These are phyloP conservation scores for Aspergillus tanneri DNA, from an alignment of 2,329 filamentous ascomycete genomes.

Conservation along the genomic window DNA sequence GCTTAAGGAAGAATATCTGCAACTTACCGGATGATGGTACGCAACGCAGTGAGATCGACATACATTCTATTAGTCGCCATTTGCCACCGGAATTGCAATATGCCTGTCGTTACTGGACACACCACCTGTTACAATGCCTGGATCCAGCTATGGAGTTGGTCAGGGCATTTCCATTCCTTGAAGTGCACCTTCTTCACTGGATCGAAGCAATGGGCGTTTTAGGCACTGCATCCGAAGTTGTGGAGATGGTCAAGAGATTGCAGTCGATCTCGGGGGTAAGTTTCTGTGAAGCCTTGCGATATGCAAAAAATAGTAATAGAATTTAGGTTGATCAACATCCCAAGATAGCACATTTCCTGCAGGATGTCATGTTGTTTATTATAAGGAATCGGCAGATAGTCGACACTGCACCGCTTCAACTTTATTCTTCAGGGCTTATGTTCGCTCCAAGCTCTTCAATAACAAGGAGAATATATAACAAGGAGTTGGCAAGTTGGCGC, in stretches of 20 bases:
- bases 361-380: slow-evolving; percentile 34
- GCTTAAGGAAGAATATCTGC: slow-evolving; percentile 20
- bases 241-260: slow-evolving; percentile 17
- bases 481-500: slow-evolving; percentile 17
- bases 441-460: slow-evolving; percentile 30
- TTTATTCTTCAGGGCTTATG: slow-evolving; percentile 33
- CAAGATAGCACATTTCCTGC: slow-evolving; percentile 22
- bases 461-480: slow-evolving; percentile 26
- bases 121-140: slow-evolving; percentile 21
- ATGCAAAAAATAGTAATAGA: neutral
- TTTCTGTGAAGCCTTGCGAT: neutral
- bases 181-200: slow-evolving; percentile 26
- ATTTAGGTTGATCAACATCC: slow-evolving; percentile 10
- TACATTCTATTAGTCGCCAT: slow-evolving; percentile 10
- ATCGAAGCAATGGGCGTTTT: slow-evolving; percentile 25
- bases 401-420: slow-evolving; percentile 34
- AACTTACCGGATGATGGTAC: slow-evolving; percentile 6
- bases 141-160: neutral
- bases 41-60: slow-evolving; percentile 12
- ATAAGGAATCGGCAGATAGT: slow-evolving; percentile 28
- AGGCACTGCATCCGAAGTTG: slow-evolving; percentile 14
- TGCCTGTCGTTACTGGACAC: slow-evolving; percentile 27
- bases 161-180: slow-evolving; percentile 15
- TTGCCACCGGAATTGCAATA: slow-evolving; percentile 25
- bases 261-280: slow-evolving; percentile 16